A percentile compares a stretch with the other conserved stretches of the same genome.
Evolutionary conservation across 805 yeast genomes (phyloP).

Genomic region (Brettanomyces naardenensis): DNA sequence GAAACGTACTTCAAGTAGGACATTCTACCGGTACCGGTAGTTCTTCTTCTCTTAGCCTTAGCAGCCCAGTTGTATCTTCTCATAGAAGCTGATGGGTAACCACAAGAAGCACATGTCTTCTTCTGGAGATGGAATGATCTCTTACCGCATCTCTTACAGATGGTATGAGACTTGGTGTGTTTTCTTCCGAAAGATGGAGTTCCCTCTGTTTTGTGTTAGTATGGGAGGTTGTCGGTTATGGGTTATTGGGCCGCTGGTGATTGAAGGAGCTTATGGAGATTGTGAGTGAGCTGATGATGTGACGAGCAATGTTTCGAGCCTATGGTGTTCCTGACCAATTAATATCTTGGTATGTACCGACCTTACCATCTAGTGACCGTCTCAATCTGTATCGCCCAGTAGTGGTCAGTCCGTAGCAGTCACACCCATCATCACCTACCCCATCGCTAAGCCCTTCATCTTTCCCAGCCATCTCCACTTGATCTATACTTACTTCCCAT

Average conservation of each 20-base stretch:
- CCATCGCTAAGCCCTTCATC: constrained; percentile 4
- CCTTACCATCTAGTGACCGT: no score
- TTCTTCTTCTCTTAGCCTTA: constrained; percentile 99
- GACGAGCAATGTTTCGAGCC: no score
- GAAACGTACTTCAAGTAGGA: constrained; percentile 93
- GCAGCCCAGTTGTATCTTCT: constrained; percentile 99
- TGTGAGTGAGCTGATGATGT: no score
- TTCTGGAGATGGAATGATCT: constrained; percentile 99
- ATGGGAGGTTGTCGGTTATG: no score
- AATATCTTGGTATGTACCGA: no score
- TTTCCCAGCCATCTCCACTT: constrained; percentile 3
- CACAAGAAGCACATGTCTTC: constrained; percentile 98
- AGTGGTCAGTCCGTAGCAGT: background rate
- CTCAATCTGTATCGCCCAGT: no score
- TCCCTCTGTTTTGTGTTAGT: constrained; percentile 84
- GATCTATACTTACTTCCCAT: constrained; percentile 1
- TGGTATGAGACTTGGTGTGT: constrained; percentile 99
- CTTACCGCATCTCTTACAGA: constrained; percentile 98
- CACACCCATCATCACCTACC: background rate
- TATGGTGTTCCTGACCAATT: no score
- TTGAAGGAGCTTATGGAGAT: no score
- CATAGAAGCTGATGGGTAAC: constrained; percentile 99
- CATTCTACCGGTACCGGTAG: constrained; percentile 99
- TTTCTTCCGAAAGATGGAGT: constrained; percentile 99
- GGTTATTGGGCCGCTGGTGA: no score